phyloP scores from a whole-genome alignment of 2,329 filamentous ascomycete genomes.

The Hypoxylon sp. region DNA sequence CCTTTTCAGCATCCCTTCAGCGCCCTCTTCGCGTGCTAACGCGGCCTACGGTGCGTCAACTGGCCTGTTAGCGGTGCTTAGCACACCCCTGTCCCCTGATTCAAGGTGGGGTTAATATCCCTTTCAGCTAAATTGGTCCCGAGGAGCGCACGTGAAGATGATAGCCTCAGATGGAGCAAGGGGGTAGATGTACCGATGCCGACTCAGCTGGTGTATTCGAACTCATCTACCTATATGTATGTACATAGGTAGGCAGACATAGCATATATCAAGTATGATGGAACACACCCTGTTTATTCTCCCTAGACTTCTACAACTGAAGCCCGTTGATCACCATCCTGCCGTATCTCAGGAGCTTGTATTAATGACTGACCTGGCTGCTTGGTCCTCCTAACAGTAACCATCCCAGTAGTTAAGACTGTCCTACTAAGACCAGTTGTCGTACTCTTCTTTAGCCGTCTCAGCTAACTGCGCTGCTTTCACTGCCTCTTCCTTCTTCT shows the following conservation, averaged over 20 bases:
- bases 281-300: no score
- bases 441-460: constrained; percentile 24
- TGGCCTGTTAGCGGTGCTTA: constrained; percentile 5
- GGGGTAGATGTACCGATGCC: no score
- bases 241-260: no score
- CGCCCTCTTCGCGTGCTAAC: constrained; percentile 19
- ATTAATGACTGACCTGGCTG: no score
- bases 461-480: constrained; percentile 36
- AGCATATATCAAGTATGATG: no score
- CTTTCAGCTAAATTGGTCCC: background rate
- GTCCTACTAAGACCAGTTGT: constrained; percentile 28
- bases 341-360: no score
- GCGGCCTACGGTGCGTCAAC: constrained; percentile 21
- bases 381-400: no score
- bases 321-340: no score
- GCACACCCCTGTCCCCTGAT: no score
- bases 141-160: constrained; percentile 26
- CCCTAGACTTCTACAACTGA: no score
- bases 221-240: no score
- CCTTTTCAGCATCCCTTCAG: constrained; percentile 12
- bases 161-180: background rate
- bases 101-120: constrained; percentile 8
- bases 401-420: background rate
- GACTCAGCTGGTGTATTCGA: no score
- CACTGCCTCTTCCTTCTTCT: constrained; percentile 57